A percentile compares a stretch with the other conserved stretches of the same genome.
These are phyloP conservation scores for Aspergillus proliferans DNA, from an alignment of 2,329 filamentous ascomycete species.

Conservation along the genomic window DNA sequence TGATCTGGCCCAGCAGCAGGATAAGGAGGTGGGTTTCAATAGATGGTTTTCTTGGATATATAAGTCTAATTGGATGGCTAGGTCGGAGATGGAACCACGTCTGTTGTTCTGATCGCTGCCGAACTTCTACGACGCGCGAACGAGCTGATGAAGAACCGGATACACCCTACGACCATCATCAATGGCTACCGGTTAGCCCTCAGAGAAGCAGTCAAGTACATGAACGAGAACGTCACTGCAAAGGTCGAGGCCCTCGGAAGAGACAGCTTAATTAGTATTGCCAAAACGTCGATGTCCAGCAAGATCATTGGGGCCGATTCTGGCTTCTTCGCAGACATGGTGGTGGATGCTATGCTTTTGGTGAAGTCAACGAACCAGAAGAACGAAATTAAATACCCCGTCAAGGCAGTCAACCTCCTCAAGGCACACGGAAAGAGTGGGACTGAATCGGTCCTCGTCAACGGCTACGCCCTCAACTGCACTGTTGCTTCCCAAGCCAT, in stretches of 20 bases:
- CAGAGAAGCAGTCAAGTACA: slow-evolving; percentile 94
- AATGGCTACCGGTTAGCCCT: slow-evolving; percentile 94
- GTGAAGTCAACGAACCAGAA: slow-evolving; percentile 91
- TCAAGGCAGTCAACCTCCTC: slow-evolving; percentile 97
- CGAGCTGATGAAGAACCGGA: slow-evolving; percentile 99
- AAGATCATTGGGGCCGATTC: slow-evolving; percentile 96
- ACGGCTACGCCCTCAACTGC: slow-evolving; percentile 97
- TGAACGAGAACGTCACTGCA: slow-evolving; percentile 96
- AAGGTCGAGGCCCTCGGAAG: slow-evolving; percentile 88
- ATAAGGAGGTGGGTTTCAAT: slow-evolving; percentile 63
- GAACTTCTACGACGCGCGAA: slow-evolving; percentile 91
- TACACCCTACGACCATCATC: slow-evolving; percentile 99
- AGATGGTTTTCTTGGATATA: background rate
- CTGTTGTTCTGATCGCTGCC: slow-evolving; percentile 92
- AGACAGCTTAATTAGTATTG: slow-evolving; percentile 88
- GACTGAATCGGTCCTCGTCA: slow-evolving; percentile 81
- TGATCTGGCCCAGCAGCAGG: slow-evolving; percentile 94
- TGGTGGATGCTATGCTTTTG: slow-evolving; percentile 89
- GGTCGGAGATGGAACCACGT: slow-evolving; percentile 96
- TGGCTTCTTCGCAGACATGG: slow-evolving; percentile 96
- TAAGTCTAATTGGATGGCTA: slow-evolving; percentile 15
- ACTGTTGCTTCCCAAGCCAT: slow-evolving; percentile 98
- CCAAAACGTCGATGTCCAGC: slow-evolving; percentile 98
- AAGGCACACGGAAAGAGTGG: slow-evolving; percentile 96
- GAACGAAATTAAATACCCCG: slow-evolving; percentile 89